Conservation (phyloP, 257 asterid genomes). For the Capsicum rhomboideum region DNA sequence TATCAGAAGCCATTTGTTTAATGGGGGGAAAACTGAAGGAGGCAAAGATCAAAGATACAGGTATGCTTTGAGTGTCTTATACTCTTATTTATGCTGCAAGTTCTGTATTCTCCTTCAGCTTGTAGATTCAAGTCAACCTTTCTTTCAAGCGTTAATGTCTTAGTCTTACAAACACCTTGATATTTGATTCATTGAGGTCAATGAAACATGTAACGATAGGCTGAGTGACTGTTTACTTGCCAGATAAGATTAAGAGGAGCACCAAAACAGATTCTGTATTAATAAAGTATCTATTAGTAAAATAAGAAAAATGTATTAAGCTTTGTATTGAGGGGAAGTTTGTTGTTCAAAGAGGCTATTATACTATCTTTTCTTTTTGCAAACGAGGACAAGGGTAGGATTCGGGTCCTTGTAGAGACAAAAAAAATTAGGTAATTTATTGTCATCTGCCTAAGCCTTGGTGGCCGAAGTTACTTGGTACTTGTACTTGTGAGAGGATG, state of each 20-base stretch:
- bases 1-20: not conserved
- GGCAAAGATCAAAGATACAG: constrained; percentile 1
- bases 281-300: not conserved
- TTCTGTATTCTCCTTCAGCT: not conserved
- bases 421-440: not conserved
- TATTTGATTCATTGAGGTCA: not conserved
- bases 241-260: not conserved
- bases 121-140: not conserved
- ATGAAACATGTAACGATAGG: not conserved
- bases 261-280: not conserved
- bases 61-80: not conserved
- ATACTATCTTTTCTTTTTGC: not conserved
- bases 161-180: not conserved
- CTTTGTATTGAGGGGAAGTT: not conserved
- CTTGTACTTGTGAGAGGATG: not conserved
- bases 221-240: not conserved
- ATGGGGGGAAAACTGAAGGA: not conserved
- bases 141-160: not conserved
- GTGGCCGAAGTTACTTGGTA: not conserved
- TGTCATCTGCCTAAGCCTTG: not conserved
- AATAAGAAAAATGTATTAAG: not conserved
- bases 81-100: not conserved
- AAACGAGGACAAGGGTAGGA: not conserved
- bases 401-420: not conserved
- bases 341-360: not conserved